Evolutionary conservation across 768 basidiomycete species (phyloP), one percentile per base, ranked within the genome.

Genomic region (Pleurotus cornucopiae): DNA sequence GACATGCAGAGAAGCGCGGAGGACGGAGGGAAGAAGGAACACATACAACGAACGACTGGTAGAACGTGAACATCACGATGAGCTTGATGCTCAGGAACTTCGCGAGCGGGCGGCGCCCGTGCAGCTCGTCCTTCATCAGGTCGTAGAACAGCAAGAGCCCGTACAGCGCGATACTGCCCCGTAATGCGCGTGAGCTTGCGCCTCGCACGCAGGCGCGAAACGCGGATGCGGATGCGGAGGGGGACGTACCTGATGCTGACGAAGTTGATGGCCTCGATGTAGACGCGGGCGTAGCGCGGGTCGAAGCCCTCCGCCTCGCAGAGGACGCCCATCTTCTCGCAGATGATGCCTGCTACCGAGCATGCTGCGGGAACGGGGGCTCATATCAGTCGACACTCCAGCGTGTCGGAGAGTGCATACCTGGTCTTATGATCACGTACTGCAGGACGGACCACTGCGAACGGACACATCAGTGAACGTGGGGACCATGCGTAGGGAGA

Each of bases 11-110:
- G 2, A 57, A 38, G 41, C 4, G 14, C 39, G 21, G 26, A 18
- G 43, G 52, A 16, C 9, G 23, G 14, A 46, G 12, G 11, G 48
- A 9, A 4, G 14, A 18, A 18, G n/a, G 3, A 51, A 2, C 20
- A 72, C 85, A 49, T 63, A 88, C 85, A 49, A 91, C 69, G 62
- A 92, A 88, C 1, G 80, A 76, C 64, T 94, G 94, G 67, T 94
- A 95, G 69, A 91, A 94, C 0, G 91, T 93, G 67, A 89, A 84
- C 82, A 92, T 85, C 43, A 93, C 88, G 48, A 92, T 88, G 37
- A 90, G 71, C 69, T 95, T 95, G 74, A 96, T 94, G 2, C 83
- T 73, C 58, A 94, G 66, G 68, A 96, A 96, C 73, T 95, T 95
- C 21, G 86, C 82, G 26, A 94, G 73, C 20, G 93, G 94, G 20